These are phyloP conservation scores for Penicillium desertorum DNA, from an alignment of 495 filamentous ascomycete species.

Conservation along the genomic window DNA sequence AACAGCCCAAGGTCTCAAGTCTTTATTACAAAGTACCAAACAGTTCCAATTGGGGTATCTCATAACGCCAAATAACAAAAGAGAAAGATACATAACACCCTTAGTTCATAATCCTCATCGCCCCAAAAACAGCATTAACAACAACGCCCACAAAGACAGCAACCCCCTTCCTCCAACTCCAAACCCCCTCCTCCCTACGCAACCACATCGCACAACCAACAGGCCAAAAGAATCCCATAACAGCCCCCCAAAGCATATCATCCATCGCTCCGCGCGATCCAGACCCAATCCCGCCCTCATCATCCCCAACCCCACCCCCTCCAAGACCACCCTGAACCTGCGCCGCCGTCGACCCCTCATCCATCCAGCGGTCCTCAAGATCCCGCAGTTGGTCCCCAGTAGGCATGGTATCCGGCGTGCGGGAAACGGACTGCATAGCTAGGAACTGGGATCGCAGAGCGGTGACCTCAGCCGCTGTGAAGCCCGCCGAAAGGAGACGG, in stretches of 20 bases:
- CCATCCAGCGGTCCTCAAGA: conserved; percentile 92
- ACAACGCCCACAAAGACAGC: conserved; percentile 81
- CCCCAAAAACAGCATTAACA: conserved; percentile 69
- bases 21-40: not conserved
- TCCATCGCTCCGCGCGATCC: conserved; percentile 59
- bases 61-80: conserved; percentile 21
- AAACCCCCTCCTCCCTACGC: conserved; percentile 84
- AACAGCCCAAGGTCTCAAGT: not conserved
- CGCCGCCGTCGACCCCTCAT: conserved; percentile 59
- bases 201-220: conserved; percentile 81
- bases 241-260: conserved; percentile 82
- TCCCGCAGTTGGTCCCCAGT: conserved; percentile 55
- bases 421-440: conserved; percentile 69
- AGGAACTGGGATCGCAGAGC: conserved; percentile 83
- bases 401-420: conserved; percentile 86
- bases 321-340: conserved; percentile 35
- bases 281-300: conserved; percentile 49
- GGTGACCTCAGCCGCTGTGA: conserved; percentile 77
- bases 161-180: conserved; percentile 75
- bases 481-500: conserved; percentile 73
- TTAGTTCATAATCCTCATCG: conserved; percentile 56
- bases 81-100: not conserved
- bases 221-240: conserved; percentile 94
- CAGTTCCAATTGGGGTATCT: conserved; percentile 26
- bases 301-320: conserved; percentile 45